Conservation (phyloP, 352 stramenopile genomes). For the Phytophthora boehmeriae region DNA sequence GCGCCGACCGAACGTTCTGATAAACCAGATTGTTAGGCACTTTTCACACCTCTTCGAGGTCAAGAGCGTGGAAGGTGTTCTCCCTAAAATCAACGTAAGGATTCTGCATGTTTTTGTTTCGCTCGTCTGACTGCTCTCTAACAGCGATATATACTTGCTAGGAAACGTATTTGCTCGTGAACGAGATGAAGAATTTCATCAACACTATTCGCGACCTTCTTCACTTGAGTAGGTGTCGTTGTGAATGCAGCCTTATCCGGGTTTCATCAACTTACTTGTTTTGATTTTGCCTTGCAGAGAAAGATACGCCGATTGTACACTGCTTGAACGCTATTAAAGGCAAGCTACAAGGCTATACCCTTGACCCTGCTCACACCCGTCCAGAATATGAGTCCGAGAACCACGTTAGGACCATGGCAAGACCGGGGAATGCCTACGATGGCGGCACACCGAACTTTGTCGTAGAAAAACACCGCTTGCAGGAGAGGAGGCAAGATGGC, state of each 20-base stretch:
- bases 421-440: slow-evolving; percentile 16
- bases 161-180: slow-evolving; percentile 87
- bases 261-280: slow-evolving; percentile 4
- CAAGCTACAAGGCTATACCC: slow-evolving; percentile 26
- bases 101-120: background rate
- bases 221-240: slow-evolving; percentile 59
- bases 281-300: slow-evolving; percentile 30
- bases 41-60: slow-evolving; percentile 90
- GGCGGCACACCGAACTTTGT: slow-evolving; percentile 61
- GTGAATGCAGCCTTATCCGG: background rate
- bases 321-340: slow-evolving; percentile 62
- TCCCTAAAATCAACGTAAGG: slow-evolving; percentile 91
- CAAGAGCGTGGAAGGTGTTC: slow-evolving; percentile 82
- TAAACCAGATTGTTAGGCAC: slow-evolving; percentile 89
- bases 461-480: slow-evolving; percentile 44
- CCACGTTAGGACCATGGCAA: slow-evolving; percentile 8
- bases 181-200: slow-evolving; percentile 89
- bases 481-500: slow-evolving; percentile 7
- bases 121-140: background rate
- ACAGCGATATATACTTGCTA: slow-evolving; percentile 13
- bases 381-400: slow-evolving; percentile 1
- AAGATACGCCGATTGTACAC: slow-evolving; percentile 46
- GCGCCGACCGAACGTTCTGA: slow-evolving; percentile 75
- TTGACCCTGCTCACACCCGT: slow-evolving; percentile 2
- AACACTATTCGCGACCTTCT: slow-evolving; percentile 62